Evolutionary conservation across 2,329 filamentous ascomycete genomes (phyloP), one percentile per base, ranked within the genome.

Genomic region (Colletotrichum cereale): DNA sequence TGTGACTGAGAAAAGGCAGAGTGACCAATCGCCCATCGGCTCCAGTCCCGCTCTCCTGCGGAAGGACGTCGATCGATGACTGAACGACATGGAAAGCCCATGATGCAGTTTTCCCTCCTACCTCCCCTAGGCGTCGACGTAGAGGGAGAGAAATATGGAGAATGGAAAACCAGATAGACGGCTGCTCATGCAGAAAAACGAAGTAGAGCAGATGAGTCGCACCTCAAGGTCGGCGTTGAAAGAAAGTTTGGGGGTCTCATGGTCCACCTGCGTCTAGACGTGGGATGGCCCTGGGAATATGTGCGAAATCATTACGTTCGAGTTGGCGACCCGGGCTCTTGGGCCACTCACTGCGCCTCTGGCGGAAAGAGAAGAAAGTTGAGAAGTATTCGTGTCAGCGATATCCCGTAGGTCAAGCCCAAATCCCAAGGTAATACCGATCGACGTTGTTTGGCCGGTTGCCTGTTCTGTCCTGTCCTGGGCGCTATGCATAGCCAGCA

Each of bases 201-300:
- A 11, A 50, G 36, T 8, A 52, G 24, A 60, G 34, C 26, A 58
- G 26, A 44, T 31, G n/a, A 10, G 34, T 48, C 26, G 64, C 34
- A n/a, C 26, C 52, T 31, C 31, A 29, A 18, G 29, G 12, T 36
- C 47, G 71, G 71, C 68, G 63, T 73, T 44, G 60, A 73, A 68
- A 73, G 71, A 73, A 72, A 65, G 68, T 73, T 73, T 64, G 68
- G 60, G 68, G 67, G 67, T 72, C 58, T 60, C 38, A 53, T 71
- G 62, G 66, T 73, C 71, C 67, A 71, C 67, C 68, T 56, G 44
- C 62, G 62, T 71, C 58, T 52, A 53, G 64, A 62, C 68, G 71
- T 62, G 71, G 71, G 68, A 73, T 73, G 71, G 47, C 66, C 36
- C 42, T 50, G 50, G 47, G 34, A 42, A 55, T 34, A 42, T 52